These are phyloP conservation scores for Pichia sporocuriosa DNA, from an alignment of 805 yeast genomes.

Conservation along the genomic window DNA sequence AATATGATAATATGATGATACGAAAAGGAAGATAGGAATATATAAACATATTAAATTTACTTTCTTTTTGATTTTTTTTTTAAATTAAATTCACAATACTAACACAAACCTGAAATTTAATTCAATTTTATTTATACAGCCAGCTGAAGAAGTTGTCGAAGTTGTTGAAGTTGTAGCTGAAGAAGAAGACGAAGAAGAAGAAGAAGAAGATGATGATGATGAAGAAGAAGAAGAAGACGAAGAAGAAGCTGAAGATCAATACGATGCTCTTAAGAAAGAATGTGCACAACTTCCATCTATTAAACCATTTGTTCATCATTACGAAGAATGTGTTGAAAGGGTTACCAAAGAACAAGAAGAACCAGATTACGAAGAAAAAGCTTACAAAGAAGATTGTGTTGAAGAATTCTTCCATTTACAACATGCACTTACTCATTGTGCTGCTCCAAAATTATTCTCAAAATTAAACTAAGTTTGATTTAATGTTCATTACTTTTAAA, in stretches of 20 bases:
- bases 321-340: constrained; percentile 91
- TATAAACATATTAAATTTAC: background rate
- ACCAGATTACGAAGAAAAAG: constrained; percentile 70
- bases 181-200: constrained; percentile 39
- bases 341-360: constrained; percentile 84
- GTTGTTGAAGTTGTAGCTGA: constrained; percentile 50
- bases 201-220: constrained; percentile 34
- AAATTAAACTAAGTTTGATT: constrained; percentile 67
- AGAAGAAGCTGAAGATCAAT: constrained; percentile 60
- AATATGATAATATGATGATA: too few species aligned
- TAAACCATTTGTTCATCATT: constrained; percentile 76
- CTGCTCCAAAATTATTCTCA: constrained; percentile 82
- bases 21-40: too few species aligned
- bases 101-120: too few species aligned
- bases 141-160: constrained; percentile 32
- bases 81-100: too few species aligned
- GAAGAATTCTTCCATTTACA: constrained; percentile 97
- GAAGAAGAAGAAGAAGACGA: constrained; percentile 39
- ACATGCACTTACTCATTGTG: constrained; percentile 88
- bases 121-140: constrained; percentile 12
- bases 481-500: background rate
- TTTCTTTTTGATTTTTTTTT: too few species aligned
- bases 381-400: constrained; percentile 92
- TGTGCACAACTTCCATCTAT: constrained; percentile 65
- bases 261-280: constrained; percentile 58